These are phyloP conservation scores for Cyclanthera cordifolia DNA, from an alignment of 306 rosid species.

Conservation along the genomic window DNA sequence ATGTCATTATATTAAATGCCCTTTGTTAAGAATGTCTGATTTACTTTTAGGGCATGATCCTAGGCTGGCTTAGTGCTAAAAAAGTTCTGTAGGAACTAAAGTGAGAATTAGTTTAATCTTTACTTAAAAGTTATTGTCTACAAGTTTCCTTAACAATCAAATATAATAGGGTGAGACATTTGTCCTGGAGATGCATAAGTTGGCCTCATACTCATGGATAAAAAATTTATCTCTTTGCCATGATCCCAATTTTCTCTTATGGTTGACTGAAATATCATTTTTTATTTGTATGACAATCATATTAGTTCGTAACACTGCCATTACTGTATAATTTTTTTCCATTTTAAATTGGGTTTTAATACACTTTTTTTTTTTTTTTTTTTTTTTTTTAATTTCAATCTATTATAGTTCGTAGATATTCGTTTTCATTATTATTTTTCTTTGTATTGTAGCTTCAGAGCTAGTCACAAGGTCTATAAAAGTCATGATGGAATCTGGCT, in stretches of 20 bases:
- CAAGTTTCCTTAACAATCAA: too few species aligned
- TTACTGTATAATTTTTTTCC: neutral
- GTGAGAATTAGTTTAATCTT: too few species aligned
- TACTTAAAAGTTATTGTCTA: too few species aligned
- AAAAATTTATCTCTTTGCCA: too few species aligned
- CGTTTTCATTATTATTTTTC: neutral
- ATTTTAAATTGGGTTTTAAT: neutral
- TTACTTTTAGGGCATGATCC: neutral
- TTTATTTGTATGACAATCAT: neutral
- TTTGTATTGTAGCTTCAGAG: slow-evolving; percentile 55
- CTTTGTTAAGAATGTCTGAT: neutral
- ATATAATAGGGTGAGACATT: too few species aligned
- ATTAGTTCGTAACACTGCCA: too few species aligned
- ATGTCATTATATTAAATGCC: too few species aligned
- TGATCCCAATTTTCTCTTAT: neutral
- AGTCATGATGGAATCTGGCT: slow-evolving; percentile 94
- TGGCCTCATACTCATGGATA: too few species aligned
- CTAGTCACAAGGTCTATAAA: slow-evolving; percentile 79
- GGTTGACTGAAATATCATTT: neutral
- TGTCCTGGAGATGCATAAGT: too few species aligned
- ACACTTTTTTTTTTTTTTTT: neutral
- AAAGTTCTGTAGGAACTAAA: too few species aligned
- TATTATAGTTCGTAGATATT: slow-evolving; percentile 5
- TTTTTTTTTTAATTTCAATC: neutral
- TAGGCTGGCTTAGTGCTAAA: too few species aligned